Conservation (phyloP, 2,329 filamentous ascomycete species). For the Sporothrix curviconia region DNA sequence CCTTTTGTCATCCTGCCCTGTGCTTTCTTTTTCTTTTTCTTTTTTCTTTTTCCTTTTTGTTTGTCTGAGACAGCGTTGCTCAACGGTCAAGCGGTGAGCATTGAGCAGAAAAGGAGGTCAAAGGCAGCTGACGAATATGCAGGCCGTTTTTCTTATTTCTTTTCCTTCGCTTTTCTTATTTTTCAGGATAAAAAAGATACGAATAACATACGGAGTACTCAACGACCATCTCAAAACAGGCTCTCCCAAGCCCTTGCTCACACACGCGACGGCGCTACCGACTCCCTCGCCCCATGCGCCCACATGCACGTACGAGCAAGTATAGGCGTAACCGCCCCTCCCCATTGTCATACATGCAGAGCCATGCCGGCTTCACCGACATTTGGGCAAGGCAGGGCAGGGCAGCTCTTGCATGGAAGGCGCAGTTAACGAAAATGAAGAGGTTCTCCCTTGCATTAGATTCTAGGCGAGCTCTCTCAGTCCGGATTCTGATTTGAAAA, state of each 20-base stretch:
- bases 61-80: no score
- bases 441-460: background rate
- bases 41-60: background rate
- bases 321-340: background rate
- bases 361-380: slow-evolving; percentile 9
- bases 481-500: background rate
- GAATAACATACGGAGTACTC: background rate
- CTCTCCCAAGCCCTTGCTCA: background rate
- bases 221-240: background rate
- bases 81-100: slow-evolving; percentile 7
- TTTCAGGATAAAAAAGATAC: background rate
- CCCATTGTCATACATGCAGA: slow-evolving; percentile 1
- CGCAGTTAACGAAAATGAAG: background rate
- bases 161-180: no score
- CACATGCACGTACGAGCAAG: background rate
- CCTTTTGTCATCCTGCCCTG: background rate
- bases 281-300: background rate
- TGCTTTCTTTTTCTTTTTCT: background rate
- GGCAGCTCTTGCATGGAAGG: background rate
- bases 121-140: background rate
- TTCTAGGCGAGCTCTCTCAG: background rate
- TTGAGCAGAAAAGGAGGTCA: background rate
- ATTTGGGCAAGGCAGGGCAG: background rate
- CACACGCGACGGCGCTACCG: background rate
- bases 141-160: no score